Base-by-base conservation (phyloP, 78 protist genomes). In the Chrysochromulina tobinii region DNA sequence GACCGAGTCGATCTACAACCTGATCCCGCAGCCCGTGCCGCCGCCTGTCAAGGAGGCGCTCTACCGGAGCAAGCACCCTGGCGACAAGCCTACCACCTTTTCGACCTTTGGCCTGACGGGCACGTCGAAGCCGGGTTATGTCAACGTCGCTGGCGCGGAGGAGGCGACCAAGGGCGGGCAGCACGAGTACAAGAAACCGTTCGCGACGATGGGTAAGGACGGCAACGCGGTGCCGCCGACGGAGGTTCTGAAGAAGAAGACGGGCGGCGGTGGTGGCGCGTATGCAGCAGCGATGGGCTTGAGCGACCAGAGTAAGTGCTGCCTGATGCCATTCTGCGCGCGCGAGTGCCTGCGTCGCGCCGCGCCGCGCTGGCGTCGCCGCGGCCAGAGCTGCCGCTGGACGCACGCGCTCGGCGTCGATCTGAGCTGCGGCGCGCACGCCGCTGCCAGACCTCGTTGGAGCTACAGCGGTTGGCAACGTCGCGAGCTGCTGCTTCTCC, bases 1-100 rank as follows among this genome's bases (percentile, higher is more conserved):
- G 64, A 69, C 25, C 20, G 95, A 93, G 87, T 59, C 91, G 88
- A 61, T 93, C 61, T 93, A 93, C 69, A 73, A 57, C 23, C 88
- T 93, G 84, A 68, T 93, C 7, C 94, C 93, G 61, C 87, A 54
- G 89, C 90, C 87, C 51, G 77, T 25, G 1, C 68, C 15, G 57
- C 48, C 2, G 79, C 59, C 27, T 1, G 81, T 0, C 51, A 85
- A 64, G 89, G 48, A 55, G 66, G 50, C 87, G 17, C 1, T 51
- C 84, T 79, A 84, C 88, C 55, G 69, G 27, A 85, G 91, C 15
- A 67, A 58, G 73, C 64, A 27, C 66, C 18, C 64, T 25, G 25
- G 21, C 12, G 83, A 7, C 57, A 20, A 6, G 21, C 8, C 66
- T 20, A 57, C 85, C 57, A 77, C 85, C 58, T 50, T 2, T 59